These are phyloP conservation scores for Takakia lepidozioides DNA, from an alignment of 225 moss, liverwort and hornwort species.

Conservation along the genomic window DNA sequence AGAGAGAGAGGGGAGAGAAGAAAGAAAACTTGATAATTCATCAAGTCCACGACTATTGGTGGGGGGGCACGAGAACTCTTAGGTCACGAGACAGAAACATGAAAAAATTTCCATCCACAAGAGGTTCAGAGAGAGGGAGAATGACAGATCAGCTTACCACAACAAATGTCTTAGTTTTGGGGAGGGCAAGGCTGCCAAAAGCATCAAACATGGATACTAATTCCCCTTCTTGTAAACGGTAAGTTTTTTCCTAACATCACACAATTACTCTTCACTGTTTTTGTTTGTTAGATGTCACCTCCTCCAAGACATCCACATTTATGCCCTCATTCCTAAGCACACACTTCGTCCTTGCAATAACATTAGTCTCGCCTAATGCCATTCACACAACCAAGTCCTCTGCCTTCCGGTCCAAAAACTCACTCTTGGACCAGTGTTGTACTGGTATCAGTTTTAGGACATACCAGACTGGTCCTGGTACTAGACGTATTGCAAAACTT, in stretches of 20 bases:
- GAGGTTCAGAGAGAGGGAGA: not conserved
- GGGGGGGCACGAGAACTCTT: no score
- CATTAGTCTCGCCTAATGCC: constrained; percentile 95
- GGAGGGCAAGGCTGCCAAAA: constrained; percentile 75
- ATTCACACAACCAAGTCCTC: constrained; percentile 94
- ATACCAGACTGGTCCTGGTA: no score
- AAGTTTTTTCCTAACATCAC: constrained; percentile 88
- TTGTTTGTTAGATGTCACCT: constrained; percentile 62
- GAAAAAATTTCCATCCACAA: no score
- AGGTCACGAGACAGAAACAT: no score
- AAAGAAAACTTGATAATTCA: no score
- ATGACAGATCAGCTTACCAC: constrained; percentile 38
- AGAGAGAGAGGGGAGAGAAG: no score
- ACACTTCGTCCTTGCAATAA: constrained; percentile 92
- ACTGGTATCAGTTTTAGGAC: no score
- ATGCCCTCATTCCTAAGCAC: constrained; percentile 79
- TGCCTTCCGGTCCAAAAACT: constrained; percentile 88
- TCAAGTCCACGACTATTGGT: no score
- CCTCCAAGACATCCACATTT: constrained; percentile 72
- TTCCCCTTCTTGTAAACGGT: constrained; percentile 80
- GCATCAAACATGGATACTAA: constrained; percentile 69
- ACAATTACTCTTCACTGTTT: constrained; percentile 68
- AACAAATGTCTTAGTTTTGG: constrained; percentile 86
- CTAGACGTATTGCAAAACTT: no score
- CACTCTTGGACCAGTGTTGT: constrained; percentile 94